phyloP scores from a whole-genome alignment of 768 basidiomycete genomes.

The Termitomyces sp. region DNA sequence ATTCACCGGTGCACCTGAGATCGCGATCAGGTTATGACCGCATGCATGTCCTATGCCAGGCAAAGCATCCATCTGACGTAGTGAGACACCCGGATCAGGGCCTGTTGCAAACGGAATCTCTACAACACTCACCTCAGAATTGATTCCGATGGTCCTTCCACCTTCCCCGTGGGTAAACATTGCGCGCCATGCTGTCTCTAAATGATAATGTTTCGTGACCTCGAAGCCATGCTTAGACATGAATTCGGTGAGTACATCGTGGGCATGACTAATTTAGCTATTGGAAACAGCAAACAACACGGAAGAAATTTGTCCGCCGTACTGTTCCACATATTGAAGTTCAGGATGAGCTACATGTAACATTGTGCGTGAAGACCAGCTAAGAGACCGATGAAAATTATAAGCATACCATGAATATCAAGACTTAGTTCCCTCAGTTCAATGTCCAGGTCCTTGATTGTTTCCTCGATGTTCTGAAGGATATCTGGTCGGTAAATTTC shows the following conservation, averaged over 20 bases:
- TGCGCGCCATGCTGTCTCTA: constrained; percentile 76
- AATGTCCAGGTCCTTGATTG: constrained; percentile 45
- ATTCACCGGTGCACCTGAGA: constrained; percentile 31
- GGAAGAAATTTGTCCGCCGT: constrained; percentile 18
- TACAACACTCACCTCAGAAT: constrained; percentile 58
- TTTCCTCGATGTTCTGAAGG: constrained; percentile 52
- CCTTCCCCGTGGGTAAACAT: constrained; percentile 59
- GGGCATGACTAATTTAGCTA: constrained; percentile 48
- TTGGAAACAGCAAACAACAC: neutral
- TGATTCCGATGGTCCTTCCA: constrained; percentile 69
- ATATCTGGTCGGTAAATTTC: constrained; percentile 53
- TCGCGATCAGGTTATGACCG: constrained; percentile 81
- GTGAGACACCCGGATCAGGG: neutral
- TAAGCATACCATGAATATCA: constrained; percentile 60
- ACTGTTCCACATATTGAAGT: constrained; percentile 65
- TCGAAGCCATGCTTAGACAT: constrained; percentile 62
- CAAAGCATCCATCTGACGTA: constrained; percentile 55
- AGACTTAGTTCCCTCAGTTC: constrained; percentile 60
- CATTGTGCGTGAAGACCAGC: neutral
- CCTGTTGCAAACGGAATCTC: neutral
- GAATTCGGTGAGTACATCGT: constrained; percentile 64
- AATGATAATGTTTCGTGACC: constrained; percentile 53
- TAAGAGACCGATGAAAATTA: neutral
- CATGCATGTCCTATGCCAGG: constrained; percentile 66
- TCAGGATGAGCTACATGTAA: constrained; percentile 58